These are phyloP conservation scores for Pyrus pyrifolia DNA, from an alignment of 306 rosid genomes.

Conservation along the genomic window DNA sequence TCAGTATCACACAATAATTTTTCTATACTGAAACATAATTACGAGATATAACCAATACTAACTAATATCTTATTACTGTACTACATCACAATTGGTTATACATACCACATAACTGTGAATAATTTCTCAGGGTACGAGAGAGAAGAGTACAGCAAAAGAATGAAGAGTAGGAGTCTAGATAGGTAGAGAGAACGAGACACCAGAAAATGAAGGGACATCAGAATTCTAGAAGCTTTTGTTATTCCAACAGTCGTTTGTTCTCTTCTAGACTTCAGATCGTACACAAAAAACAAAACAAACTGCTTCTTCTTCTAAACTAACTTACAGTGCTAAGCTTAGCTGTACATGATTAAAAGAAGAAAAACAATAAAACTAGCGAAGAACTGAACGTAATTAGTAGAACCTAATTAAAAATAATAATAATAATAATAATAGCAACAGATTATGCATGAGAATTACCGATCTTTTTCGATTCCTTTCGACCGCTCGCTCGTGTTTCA, in stretches of 20 bases:
- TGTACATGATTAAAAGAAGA: not conserved
- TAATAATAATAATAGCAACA: not conserved
- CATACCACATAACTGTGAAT: no score
- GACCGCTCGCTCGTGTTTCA: constrained; percentile 9
- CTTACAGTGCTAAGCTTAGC: not conserved
- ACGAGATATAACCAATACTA: no score
- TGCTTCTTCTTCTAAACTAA: not conserved
- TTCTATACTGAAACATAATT: no score
- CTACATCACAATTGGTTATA: no score
- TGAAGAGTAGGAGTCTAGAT: not conserved
- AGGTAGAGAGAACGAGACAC: not conserved
- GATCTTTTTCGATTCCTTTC: not conserved
- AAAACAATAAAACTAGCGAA: not conserved
- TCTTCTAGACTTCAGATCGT: not conserved
- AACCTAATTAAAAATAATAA: not conserved
- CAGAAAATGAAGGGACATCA: not conserved
- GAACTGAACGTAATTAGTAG: constrained; percentile 12
- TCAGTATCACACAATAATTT: no score
- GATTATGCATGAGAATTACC: not conserved
- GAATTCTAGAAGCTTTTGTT: not conserved
- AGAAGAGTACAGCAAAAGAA: no score
- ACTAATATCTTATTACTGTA: no score
- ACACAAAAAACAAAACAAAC: not conserved
- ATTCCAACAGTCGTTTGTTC: not conserved
- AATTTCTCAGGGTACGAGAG: no score